Evolutionary conservation across 1,284 basidiomycete genomes (phyloP), one percentile per base, ranked within the genome.

Genomic region (Malassezia japonica): DNA sequence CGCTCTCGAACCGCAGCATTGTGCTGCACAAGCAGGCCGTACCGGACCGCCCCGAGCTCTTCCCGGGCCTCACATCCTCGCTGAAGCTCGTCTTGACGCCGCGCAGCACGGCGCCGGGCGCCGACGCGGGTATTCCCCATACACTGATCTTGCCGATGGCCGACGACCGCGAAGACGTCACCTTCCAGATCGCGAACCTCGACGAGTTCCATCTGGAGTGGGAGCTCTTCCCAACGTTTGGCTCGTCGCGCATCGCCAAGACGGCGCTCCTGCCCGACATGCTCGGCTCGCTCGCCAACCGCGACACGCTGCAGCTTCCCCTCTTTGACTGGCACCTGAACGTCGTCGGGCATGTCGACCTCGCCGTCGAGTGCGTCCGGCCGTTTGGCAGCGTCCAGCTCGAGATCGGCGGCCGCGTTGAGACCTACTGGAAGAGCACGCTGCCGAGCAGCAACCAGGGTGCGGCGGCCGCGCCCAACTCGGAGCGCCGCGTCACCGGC

Each of bases 181-280:
- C 83, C 6, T 96, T 98, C 78, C 92, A 96, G 74, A 82, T 88
- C 70, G 82, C 72, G 78, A 80, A 69, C 58, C 75, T 92, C 18
- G 81, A 83, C 45, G 78, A 80, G 31, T 81, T 96, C 54, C 82
- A 83, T 1, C 77, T 99, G 61, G 88, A 96, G 72, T 87, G 96
- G 71, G 95, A 92, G 33, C 78, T 98, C 23, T 95, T 92, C 76
- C 94, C 94, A 7, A 95, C 88, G 56, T 98, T 98, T 74, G 94
- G 94, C n/a, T 91, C 88, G 27, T 92, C 90, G 75, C 87, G 91
- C 29, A 88, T 99, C 57, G 94, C 92, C 24, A 83, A 91, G 58
- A 91, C 89, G 15, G 83, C 91, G 37, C 86, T 88, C 21, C 78
- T 91, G 27, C 84, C 91, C 3, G 82, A 82, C 2, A 78, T 85